Base-by-base conservation (phyloP, 2,329 filamentous ascomycete genomes). In the Fusarium fujikuroi region DNA sequence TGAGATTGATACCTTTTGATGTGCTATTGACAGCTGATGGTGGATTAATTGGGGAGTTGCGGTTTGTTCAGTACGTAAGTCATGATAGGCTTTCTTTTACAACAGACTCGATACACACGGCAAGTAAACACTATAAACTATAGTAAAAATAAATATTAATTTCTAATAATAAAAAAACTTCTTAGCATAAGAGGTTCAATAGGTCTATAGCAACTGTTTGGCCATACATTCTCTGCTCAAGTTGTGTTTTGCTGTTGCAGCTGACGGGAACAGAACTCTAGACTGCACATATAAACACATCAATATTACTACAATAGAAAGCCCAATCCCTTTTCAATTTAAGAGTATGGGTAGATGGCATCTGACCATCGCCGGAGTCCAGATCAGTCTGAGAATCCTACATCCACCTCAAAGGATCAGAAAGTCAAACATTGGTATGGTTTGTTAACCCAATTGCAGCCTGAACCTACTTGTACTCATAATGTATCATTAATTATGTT, bases 1-100 rank as follows among this genome's bases (percentile, higher is more conserved):
- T 14, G 7, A 7, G 7, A 1, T 10, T 9, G 1, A 10, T 7
- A 12, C 5, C n/a, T 23, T 54, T 43, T 34, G 9, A 36, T 10
- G 15, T 19, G 3, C 15, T 10, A 2, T 4, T 9, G 23, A 7
- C 5, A 15, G 15, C 2, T 34, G 3, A 16, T 43, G 15, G 42
- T n/a, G 54, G 25, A 21, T 30, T 42, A 3, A 21, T 49, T 8
- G 15, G 23, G 4, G 19, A 30, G 42, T 54, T 54, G 30, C 14
- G 11, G 19, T 9, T 32, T 19, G 9, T 16, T 25, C 18, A 2
- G n/a, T 28, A 7, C 32, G 32, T 18, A 16, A 44, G 9, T 19
- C 18, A 39, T 11, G 21, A 23, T 14, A 57, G 9, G 32, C 18
- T 21, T 34, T 12, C 39, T 12, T 9, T 7, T 23, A 10, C 9